A percentile compares a stretch with the other conserved stretches of the same genome.
Evolutionary conservation across 805 yeast species (phyloP).

Genomic region (Cyberlindnera subsufficiens): DNA sequence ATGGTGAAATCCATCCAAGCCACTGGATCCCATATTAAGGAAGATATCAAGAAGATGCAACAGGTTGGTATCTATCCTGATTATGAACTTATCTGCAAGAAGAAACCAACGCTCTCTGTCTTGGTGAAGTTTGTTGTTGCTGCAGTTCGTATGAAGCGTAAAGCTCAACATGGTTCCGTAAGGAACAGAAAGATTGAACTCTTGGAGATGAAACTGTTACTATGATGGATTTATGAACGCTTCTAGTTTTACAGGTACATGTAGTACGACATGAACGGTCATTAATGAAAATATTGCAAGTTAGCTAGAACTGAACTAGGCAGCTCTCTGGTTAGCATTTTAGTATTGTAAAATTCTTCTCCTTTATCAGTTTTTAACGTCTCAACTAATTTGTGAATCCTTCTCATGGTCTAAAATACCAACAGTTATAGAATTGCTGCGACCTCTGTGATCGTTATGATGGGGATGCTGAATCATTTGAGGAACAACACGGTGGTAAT

Average conservation of each 20-base stretch:
- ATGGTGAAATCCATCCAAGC: constrained; percentile 24
- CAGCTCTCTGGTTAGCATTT: too few relatives aligned
- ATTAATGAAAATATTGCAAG: too few relatives aligned
- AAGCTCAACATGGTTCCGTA: constrained; percentile 19
- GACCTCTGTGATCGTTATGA: constrained; percentile 6
- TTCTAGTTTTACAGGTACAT: background rate
- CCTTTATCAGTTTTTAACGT: background rate
- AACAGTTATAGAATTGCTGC: constrained; percentile 23
- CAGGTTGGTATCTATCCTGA: constrained; percentile 23
- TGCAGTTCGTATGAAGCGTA: constrained; percentile 30
- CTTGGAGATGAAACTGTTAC: constrained; percentile 8
- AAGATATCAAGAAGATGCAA: constrained; percentile 24
- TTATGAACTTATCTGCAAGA: constrained; percentile 18
- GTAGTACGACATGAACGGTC: background rate
- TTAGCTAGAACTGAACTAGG: too few relatives aligned
- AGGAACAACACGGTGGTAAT: constrained; percentile 3
- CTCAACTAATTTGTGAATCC: background rate
- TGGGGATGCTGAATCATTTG: background rate
- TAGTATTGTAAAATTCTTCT: too few relatives aligned
- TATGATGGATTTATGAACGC: background rate
- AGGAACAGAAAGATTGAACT: constrained; percentile 17
- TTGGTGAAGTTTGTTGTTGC: constrained; percentile 32
- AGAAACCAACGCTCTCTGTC: constrained; percentile 21
- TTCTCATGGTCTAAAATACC: constrained; percentile 10
- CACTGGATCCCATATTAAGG: constrained; percentile 18